Percentiles rank a stretch among this genome's conserved stretches.
Conservation (phyloP, 192 early-diverging fungal genomes). For the Linnemannia hyalina region DNA sequence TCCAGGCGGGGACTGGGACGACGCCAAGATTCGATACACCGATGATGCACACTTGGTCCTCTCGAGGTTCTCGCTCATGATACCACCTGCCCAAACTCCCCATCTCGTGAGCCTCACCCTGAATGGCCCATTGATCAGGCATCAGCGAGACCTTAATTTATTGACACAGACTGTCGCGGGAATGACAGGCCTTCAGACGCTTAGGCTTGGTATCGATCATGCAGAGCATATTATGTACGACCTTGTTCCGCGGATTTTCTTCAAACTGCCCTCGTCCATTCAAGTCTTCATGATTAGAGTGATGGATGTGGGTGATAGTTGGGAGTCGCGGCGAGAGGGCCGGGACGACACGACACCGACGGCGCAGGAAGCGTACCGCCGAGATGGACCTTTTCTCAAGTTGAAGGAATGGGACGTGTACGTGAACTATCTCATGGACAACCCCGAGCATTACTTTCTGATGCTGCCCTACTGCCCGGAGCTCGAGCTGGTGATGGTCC, state of each 20-base stretch:
- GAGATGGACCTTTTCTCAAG: background rate
- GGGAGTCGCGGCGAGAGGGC: too few relatives aligned
- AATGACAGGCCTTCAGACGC: background rate
- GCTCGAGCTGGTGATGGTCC: background rate
- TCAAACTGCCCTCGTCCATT: background rate
- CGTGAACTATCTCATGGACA: background rate
- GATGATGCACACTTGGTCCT: background rate
- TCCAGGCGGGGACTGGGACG: background rate
- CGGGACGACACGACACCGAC: background rate
- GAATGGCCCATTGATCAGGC: background rate
- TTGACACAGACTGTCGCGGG: background rate
- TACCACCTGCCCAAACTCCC: background rate
- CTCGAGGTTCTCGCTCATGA: background rate
- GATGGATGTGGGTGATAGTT: background rate
- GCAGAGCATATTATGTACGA: background rate
- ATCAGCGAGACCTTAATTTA: background rate
- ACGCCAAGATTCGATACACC: fast-evolving
- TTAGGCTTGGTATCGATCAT: background rate
- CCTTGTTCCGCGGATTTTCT: background rate
- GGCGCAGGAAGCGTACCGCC: background rate
- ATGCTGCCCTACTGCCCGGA: background rate
- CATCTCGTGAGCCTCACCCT: background rate
- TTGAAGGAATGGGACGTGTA: background rate
- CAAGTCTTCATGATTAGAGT: background rate
- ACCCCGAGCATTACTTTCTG: background rate